phyloP scores from a whole-genome alignment of 2,329 filamentous ascomycete genomes.

The Helminthosporium solani region DNA sequence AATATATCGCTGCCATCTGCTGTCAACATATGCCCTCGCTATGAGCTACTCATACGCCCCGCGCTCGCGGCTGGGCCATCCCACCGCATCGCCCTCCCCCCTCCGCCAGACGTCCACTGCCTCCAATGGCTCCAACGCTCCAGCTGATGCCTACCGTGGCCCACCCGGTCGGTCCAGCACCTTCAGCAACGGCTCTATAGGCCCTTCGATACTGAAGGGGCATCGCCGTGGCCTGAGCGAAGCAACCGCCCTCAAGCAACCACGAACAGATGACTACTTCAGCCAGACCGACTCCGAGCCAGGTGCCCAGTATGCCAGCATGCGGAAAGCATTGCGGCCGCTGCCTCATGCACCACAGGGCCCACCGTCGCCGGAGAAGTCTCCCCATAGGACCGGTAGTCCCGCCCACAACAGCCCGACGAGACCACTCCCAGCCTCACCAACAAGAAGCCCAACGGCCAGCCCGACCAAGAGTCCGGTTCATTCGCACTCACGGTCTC shows the following conservation, averaged over 20 bases:
- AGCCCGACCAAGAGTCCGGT: constrained; percentile 13
- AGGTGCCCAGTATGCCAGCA: constrained; percentile 68
- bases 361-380: constrained; percentile 32
- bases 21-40: constrained; percentile 22
- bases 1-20: constrained; percentile 10
- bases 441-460: background rate
- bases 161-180: constrained; percentile 66
- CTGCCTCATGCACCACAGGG: constrained; percentile 35
- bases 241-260: constrained; percentile 57
- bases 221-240: constrained; percentile 80
- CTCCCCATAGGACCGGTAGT: constrained; percentile 16
- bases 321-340: constrained; percentile 73
- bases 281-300: constrained; percentile 47
- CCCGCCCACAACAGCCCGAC: constrained; percentile 14
- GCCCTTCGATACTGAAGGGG: constrained; percentile 42
- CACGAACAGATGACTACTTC: constrained; percentile 52
- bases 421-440: background rate
- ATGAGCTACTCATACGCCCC: constrained; percentile 43
- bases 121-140: constrained; percentile 69
- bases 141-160: constrained; percentile 52
- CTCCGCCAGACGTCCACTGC: constrained; percentile 67
- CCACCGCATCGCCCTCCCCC: constrained; percentile 46
- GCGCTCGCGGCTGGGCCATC: constrained; percentile 44
- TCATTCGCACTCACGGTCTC: constrained; percentile 31
- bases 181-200: constrained; percentile 62